These are phyloP conservation scores for Apiospora malaysiana DNA, from an alignment of 2,329 filamentous ascomycete genomes.

Conservation along the genomic window DNA sequence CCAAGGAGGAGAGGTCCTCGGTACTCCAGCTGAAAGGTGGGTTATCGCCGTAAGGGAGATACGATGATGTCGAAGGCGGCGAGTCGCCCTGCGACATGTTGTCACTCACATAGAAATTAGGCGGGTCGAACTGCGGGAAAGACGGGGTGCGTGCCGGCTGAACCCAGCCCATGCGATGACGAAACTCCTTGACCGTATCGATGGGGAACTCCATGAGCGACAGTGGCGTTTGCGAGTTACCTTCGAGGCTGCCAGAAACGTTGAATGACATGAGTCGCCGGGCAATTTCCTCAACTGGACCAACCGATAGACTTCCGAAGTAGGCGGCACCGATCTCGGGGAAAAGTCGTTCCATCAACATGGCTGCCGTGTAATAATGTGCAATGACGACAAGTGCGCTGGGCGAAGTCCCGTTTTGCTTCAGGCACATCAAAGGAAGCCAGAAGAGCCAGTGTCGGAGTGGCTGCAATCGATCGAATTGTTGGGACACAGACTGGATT, in stretches of 20 bases:
- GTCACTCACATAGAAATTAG: conserved; percentile 58
- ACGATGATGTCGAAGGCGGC: conserved; percentile 49
- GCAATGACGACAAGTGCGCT: conserved; percentile 83
- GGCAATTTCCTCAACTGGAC: conserved; percentile 86
- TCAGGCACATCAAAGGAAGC: conserved; percentile 85
- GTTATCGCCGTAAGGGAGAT: conserved; percentile 59
- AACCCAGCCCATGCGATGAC: conserved; percentile 70
- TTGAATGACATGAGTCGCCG: conserved; percentile 74
- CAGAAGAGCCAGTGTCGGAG: conserved; percentile 95
- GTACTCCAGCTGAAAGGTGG: conserved; percentile 68
- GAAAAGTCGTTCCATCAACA: conserved; percentile 89
- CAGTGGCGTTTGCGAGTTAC: conserved; percentile 65
- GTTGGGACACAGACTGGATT: conserved; percentile 75
- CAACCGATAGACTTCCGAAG: conserved; percentile 79
- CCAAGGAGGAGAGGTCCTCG: conserved; percentile 64
- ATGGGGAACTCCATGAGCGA: conserved; percentile 76
- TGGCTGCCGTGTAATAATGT: conserved; percentile 87
- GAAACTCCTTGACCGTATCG: conserved; percentile 72
- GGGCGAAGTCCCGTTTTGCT: conserved; percentile 76
- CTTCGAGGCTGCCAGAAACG: conserved; percentile 60
- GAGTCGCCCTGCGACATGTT: conserved; percentile 46
- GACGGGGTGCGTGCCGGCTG: conserved; percentile 64
- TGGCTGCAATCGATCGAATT: conserved; percentile 88
- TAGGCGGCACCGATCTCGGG: conserved; percentile 91
- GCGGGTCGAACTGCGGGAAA: conserved; percentile 65